Base-by-base conservation (phyloP, 768 basidiomycete genomes). In the Tephrocybe rancida region DNA sequence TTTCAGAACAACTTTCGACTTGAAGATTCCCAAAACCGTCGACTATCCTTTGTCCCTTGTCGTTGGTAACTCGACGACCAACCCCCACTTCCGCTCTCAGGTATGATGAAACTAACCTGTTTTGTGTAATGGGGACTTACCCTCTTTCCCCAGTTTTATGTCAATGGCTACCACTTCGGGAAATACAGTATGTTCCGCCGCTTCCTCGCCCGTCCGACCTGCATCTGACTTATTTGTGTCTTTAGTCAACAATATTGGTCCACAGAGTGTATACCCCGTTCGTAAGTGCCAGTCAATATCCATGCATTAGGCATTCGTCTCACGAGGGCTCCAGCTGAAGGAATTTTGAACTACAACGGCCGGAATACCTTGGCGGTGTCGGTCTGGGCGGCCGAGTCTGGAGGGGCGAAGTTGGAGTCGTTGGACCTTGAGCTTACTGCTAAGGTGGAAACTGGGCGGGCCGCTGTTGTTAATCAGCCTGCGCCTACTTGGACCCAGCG, bases 21-120 rank as follows among this genome's bases (percentile, higher is more conserved):
- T 81, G 55, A 65, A 73, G 57, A 65, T 82, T 9, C 77, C 80
- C 3, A 44, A 66, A 1, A 75, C 76, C 10, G 68, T 81, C 14
- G 79, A 82, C 59, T 81, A 78, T 56, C 80, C 80, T 22, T 61
- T 81, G 52, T 66, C 79, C 3, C 56, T 80, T 41, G 73, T 75
- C 6, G 56, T 75, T 27, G 71, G 73, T n/a, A 77, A 81, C 54
- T 68, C 68, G n/a, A 77, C 77, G 3, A 59, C 58, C n/a, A 76
- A 73, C 42, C 69, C 78, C 34, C 61, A 73, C 55, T 79, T 75
- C 67, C 75, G 79, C 19, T 68, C 69, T 13, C 74, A 76, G 65
- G 73, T 72, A 26, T 41, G 5, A 32, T 32, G 11, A 13, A 41
- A 19, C 39, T 35, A 19, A 9, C 27, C 9, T 22, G 24, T 5